Conservation (phyloP, 306 rosid species). For the Casuarina glauca region DNA sequence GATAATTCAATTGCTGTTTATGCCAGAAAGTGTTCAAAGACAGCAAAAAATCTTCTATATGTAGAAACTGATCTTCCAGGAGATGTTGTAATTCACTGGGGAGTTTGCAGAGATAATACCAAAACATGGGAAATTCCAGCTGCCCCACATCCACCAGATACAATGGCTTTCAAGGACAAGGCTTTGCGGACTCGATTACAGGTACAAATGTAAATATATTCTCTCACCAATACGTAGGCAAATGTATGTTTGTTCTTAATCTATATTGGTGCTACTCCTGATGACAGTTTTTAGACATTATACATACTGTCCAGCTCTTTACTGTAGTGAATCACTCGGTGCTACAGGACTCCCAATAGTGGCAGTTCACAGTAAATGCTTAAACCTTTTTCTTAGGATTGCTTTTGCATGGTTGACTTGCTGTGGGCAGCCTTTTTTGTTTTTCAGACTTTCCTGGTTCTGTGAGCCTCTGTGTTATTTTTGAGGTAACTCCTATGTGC, state of each 20-base stretch:
- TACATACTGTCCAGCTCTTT: background rate
- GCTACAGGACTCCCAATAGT: background rate
- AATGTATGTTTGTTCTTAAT: constrained; percentile 9
- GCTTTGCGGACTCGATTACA: constrained; percentile 77
- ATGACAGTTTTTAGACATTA: background rate
- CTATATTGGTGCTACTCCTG: background rate
- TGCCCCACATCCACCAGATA: constrained; percentile 70
- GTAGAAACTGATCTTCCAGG: constrained; percentile 82
- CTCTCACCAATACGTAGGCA: constrained; percentile 5
- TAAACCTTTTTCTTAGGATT: too few relatives aligned
- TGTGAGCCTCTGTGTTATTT: background rate
- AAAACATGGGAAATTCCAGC: constrained; percentile 85
- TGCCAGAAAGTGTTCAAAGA: constrained; percentile 58
- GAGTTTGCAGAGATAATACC: constrained; percentile 74
- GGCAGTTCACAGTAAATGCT: background rate
- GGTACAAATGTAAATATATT: constrained; percentile 40
- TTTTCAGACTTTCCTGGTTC: background rate
- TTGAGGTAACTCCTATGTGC: background rate
- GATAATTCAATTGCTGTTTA: constrained; percentile 58
- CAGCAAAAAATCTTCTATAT: constrained; percentile 54
- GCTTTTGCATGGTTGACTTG: background rate
- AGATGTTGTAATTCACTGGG: constrained; percentile 82
- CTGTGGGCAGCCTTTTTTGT: background rate
- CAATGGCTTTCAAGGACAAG: constrained; percentile 61
- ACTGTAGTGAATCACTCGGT: background rate